Evolutionary conservation across 768 basidiomycete genomes (phyloP).

Genomic region (Podaxis rugospora): DNA sequence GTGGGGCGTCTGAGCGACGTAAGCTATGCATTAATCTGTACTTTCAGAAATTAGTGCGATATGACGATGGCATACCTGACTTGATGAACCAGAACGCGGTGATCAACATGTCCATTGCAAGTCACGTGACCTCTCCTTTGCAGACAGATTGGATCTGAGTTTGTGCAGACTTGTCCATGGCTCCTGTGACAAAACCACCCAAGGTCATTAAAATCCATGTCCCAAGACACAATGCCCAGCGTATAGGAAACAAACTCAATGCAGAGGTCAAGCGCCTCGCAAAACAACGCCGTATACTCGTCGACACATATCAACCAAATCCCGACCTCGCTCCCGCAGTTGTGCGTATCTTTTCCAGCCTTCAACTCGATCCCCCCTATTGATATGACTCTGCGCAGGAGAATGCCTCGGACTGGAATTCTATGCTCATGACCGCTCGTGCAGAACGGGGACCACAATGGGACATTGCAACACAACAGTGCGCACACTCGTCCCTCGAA

Average conservation of each 20-base stretch:
- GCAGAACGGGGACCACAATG: conserved; percentile 83
- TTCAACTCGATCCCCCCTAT: background rate
- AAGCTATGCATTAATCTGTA: background rate
- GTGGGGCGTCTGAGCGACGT: conserved; percentile 21
- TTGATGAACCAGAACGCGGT: background rate
- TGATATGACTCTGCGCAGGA: conserved; percentile 35
- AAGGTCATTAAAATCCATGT: conserved; percentile 60
- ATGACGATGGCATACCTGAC: background rate
- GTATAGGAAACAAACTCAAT: conserved; percentile 59
- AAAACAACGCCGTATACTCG: conserved; percentile 40
- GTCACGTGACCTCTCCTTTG: no score
- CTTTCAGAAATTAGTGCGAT: background rate
- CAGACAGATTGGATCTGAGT: background rate
- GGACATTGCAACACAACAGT: conserved; percentile 88
- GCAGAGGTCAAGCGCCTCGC: conserved; percentile 56
- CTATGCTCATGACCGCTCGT: conserved; percentile 69
- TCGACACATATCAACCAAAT: conserved; percentile 60
- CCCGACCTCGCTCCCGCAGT: conserved; percentile 63
- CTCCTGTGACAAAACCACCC: conserved; percentile 48
- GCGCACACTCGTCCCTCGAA: conserved; percentile 23
- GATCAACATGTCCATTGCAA: background rate
- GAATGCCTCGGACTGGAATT: conserved; percentile 85
- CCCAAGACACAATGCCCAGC: conserved; percentile 72
- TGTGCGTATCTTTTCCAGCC: conserved; percentile 37
- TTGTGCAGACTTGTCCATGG: conserved; percentile 33